phyloP scores from a whole-genome alignment of 1,284 basidiomycete species.

The Porphyrellus sp. region DNA sequence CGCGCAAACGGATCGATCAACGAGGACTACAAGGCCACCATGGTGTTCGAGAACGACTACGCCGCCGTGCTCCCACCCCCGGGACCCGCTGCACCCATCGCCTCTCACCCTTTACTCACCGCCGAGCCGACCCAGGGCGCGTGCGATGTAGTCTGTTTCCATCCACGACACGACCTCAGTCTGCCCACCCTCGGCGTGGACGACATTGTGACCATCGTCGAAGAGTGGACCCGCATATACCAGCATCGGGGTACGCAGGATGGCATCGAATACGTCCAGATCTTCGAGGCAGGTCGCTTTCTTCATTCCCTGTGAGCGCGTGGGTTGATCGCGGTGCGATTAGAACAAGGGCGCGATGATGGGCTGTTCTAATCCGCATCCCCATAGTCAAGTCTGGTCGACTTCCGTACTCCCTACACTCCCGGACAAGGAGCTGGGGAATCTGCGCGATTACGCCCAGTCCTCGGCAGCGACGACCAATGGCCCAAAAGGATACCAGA shows the following conservation, averaged over 20 bases:
- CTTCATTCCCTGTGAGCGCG: not conserved
- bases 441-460: constrained; percentile 55
- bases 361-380: constrained; percentile 96
- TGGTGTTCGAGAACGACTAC: constrained; percentile 83
- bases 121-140: constrained; percentile 75
- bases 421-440: constrained; percentile 62
- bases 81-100: constrained; percentile 43
- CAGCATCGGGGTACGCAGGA: constrained; percentile 56
- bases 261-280: constrained; percentile 80
- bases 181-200: constrained; percentile 65
- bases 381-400: constrained; percentile 93
- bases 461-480: constrained; percentile 37
- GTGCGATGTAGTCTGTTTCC: constrained; percentile 90
- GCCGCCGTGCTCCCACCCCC: constrained; percentile 74
- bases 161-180: constrained; percentile 89
- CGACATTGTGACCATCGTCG: constrained; percentile 71
- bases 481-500: constrained; percentile 58
- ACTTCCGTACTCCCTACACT: constrained; percentile 72
- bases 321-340: not conserved
- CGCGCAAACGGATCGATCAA: constrained; percentile 78
- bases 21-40: constrained; percentile 67
- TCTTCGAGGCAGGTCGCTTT: constrained; percentile 67
- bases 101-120: constrained; percentile 63
- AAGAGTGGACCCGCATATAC: constrained; percentile 77
- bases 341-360: constrained; percentile 95